Base-by-base conservation (phyloP, 23 red algal species). In the Gracilaria gracilis region DNA sequence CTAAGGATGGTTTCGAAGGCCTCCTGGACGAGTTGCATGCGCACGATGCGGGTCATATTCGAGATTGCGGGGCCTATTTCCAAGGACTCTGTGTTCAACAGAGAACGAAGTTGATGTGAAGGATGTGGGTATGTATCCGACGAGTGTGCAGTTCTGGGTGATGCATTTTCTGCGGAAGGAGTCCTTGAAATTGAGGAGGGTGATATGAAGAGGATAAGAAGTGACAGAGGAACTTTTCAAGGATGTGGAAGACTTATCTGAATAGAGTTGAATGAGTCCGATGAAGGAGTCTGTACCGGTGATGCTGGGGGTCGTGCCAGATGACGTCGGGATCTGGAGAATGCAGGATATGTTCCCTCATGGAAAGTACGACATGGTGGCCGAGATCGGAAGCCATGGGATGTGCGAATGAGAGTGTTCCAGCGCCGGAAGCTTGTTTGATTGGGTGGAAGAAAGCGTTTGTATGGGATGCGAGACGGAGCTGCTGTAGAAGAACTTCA, bases 381-480 rank as follows among this genome's bases (percentile, higher is more conserved):
- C 42, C 72, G 42, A 51, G 72, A 51, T n/a, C 25, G 1, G 7
- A 77, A 16, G 40, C 72, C 72, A 77, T 77, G 4, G 40, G 72
- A 16, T 77, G 72, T 9, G 39, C 72, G 72, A 49, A 29, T 34
- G 72, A 40, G 40, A 15, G 40, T 15, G 39, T 19, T 6, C 72
- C 72, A 19, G 20, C 7, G 6, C 28, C 8, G 1, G 69, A 21
- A 44, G 34, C 8, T 27, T 40, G 69, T 40, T 32, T 75, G 35
- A 75, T 19, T 40, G 69, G 69, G 25, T 75, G 37, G 23, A 75
- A 75, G 69, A 75, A 75, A 16, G 69, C 4, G 69, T 75, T 75
- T 2, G 15, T 75, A 36, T 44, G 37, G n/a, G 69, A 27, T 20
- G 69, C 35, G n/a, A 75, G 17, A 12, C 14, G 36, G 16, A 40